Evolutionary conservation across 164 flowering plant genomes (phyloP).

Genomic region (Vitis cinerea): DNA sequence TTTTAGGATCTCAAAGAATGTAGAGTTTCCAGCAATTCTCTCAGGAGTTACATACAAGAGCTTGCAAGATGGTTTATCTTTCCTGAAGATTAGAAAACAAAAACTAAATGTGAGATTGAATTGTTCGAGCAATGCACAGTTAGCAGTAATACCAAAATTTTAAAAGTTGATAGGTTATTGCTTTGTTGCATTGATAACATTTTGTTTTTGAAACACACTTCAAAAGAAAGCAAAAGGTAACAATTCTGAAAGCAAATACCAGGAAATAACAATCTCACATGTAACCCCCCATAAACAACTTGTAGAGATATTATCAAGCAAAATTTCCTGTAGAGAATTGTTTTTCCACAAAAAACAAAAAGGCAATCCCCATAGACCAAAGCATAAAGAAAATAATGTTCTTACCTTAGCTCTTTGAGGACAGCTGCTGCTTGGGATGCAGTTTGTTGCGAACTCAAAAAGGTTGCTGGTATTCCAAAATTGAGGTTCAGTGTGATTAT

Average conservation of each 20-base stretch:
- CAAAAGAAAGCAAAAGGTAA: not conserved
- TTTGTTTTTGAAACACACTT: not conserved
- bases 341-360: not conserved
- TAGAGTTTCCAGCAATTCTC: slow-evolving; percentile 73
- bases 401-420: slow-evolving; percentile 80
- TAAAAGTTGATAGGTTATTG: not conserved
- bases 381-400: slow-evolving; percentile 7
- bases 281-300: not conserved
- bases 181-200: not conserved
- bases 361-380: not conserved
- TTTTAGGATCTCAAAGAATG: slow-evolving; percentile 67
- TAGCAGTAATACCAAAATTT: not conserved
- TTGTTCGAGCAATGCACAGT: not conserved
- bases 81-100: slow-evolving; percentile 39
- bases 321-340: not conserved
- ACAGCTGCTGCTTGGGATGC: slow-evolving; percentile 73
- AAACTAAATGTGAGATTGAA: not conserved
- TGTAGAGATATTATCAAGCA: not conserved
- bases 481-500: slow-evolving; percentile 76
- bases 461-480: slow-evolving; percentile 89
- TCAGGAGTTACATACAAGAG: slow-evolving; percentile 97
- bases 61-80: slow-evolving; percentile 85
- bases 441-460: slow-evolving; percentile 91
- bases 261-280: not conserved
- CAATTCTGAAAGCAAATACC: not conserved